Percentiles rank a stretch among this genome's conserved stretches.
Evolutionary conservation across 139 green algal species (phyloP).

Genomic region (Micractinium sp.): DNA sequence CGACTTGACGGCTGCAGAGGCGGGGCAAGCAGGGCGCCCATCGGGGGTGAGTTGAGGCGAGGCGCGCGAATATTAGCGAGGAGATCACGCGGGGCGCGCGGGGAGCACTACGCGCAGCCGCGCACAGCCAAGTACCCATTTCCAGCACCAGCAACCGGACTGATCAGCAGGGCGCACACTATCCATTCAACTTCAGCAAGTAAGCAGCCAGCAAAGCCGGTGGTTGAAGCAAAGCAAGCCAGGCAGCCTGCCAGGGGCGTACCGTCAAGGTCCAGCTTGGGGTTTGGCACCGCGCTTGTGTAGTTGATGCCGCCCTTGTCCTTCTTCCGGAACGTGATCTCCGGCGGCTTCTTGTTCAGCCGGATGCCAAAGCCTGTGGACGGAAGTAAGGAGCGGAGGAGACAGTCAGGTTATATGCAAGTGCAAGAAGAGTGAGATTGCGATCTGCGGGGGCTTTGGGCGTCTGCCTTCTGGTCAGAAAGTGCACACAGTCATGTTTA

Average conservation of each 20-base stretch:
- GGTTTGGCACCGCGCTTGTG: constrained; percentile 58
- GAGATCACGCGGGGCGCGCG: too few species aligned
- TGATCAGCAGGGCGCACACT: not conserved
- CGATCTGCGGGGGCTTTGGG: too few species aligned
- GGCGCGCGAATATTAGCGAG: too few species aligned
- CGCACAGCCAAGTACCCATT: too few species aligned
- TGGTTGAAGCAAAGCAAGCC: not conserved
- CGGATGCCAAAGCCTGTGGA: constrained; percentile 87
- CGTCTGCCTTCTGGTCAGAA: too few species aligned
- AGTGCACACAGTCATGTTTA: too few species aligned
- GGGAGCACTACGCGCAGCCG: too few species aligned
- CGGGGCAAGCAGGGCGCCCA: too few species aligned
- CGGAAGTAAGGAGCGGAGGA: too few species aligned
- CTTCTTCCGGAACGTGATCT: constrained; percentile 93
- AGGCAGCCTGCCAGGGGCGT: not conserved
- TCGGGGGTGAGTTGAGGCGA: too few species aligned
- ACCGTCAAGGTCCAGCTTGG: constrained; percentile 89
- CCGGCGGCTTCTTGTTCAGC: constrained; percentile 96
- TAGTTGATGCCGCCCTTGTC: constrained; percentile 94
- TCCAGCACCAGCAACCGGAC: too few species aligned
- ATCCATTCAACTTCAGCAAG: not conserved
- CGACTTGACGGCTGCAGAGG: constrained; percentile 77
- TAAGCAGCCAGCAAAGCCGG: not conserved
- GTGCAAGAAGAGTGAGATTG: not conserved
- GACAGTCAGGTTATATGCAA: too few species aligned